Percentiles rank a stretch among this genome's conserved stretches.
Conservation (phyloP, 257 asterid species). For the Solanum sejunctum region DNA sequence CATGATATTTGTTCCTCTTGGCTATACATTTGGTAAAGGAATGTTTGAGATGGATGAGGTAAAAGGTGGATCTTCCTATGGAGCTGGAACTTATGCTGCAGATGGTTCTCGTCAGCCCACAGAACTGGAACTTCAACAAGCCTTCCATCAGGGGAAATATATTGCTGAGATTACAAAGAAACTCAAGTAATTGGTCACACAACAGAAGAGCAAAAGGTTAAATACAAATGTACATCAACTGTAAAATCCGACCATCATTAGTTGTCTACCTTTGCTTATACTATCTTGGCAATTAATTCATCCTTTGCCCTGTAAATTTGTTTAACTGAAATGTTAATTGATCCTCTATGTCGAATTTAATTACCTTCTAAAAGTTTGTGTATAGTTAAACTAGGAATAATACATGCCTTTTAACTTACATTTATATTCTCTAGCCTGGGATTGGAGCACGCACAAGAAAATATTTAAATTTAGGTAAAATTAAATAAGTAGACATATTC, state of each 20-base stretch:
- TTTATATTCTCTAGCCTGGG: too few species aligned
- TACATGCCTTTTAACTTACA: too few species aligned
- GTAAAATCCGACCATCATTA: not conserved
- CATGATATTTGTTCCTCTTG: slow-evolving; percentile 74
- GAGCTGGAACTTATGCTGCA: slow-evolving; percentile 81
- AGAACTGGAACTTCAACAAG: slow-evolving; percentile 63
- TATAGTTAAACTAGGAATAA: not conserved
- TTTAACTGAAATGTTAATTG: not conserved
- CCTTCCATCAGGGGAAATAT: slow-evolving; percentile 81
- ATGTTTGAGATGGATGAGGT: slow-evolving; percentile 83
- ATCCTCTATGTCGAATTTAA: not conserved
- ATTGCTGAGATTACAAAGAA: slow-evolving; percentile 56
- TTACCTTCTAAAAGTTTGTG: not conserved
- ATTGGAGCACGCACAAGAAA: too few species aligned
- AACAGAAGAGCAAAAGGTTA: not conserved
- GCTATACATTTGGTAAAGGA: slow-evolving; percentile 66
- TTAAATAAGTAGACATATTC: too few species aligned
- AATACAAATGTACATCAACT: not conserved
- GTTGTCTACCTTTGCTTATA: not conserved
- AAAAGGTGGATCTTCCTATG: slow-evolving; percentile 81
- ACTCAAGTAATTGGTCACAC: slow-evolving; percentile 21
- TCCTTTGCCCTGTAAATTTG: not conserved
- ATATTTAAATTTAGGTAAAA: too few species aligned
- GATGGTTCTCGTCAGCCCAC: slow-evolving; percentile 81
- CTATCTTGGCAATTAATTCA: not conserved